Conservation (phyloP, 371 early-diverging fungal genomes). For the Syncephalis plumigaleata region DNA sequence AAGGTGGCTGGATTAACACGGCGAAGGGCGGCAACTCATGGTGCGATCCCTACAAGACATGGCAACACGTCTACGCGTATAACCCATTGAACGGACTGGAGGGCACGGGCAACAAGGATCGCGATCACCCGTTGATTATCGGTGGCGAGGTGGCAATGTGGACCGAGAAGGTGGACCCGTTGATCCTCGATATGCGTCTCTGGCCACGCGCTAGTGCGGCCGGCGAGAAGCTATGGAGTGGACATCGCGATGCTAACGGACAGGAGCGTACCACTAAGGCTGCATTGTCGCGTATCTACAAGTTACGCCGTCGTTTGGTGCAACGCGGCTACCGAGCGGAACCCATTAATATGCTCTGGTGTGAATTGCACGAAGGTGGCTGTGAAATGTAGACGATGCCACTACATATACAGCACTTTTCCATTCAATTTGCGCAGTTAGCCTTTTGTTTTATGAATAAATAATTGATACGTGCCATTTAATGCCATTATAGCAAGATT, state of each 20-base stretch:
- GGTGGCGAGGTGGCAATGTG: conserved; percentile 47
- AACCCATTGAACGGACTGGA: conserved; percentile 14
- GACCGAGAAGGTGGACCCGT: conserved; percentile 52
- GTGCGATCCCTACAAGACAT: conserved; percentile 67
- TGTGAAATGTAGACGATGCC: conserved; percentile 22
- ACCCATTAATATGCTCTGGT: conserved; percentile 53
- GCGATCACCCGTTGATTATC: neutral
- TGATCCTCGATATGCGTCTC: conserved; percentile 34
- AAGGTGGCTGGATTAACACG: conserved; percentile 30
- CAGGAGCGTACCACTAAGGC: conserved; percentile 31
- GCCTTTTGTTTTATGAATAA: no score
- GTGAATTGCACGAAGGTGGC: conserved; percentile 36
- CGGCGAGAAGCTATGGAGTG: conserved; percentile 61
- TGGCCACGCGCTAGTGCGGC: conserved; percentile 62
- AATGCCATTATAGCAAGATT: no score
- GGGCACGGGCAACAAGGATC: conserved; percentile 8
- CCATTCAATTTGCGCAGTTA: no score
- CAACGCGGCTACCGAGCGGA: conserved; percentile 45
- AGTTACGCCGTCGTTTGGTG: conserved; percentile 51
- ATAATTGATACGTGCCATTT: no score
- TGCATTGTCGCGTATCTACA: conserved; percentile 47
- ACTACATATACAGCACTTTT: no score
- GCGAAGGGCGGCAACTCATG: conserved; percentile 40
- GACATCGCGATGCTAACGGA: conserved; percentile 31
- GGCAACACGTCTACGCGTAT: conserved; percentile 61